phyloP scores from a whole-genome alignment of 2,329 filamentous ascomycete species.

The Exophiala viscosa region DNA sequence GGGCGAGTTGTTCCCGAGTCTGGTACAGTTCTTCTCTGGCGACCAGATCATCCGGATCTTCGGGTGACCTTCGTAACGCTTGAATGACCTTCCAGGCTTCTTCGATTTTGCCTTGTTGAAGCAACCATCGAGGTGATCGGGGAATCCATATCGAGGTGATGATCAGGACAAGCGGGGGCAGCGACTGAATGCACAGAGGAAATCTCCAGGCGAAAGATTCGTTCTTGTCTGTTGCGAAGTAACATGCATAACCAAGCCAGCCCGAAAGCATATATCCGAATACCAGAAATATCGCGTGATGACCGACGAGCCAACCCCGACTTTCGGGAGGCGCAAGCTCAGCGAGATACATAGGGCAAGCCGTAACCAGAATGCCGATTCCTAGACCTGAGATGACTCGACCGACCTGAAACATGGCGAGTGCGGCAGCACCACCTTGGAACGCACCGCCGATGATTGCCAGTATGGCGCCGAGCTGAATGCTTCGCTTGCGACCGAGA shows the following conservation, averaged over 20 bases:
- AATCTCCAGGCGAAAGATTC: slow-evolving; percentile 27
- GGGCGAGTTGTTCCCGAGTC: slow-evolving; percentile 23
- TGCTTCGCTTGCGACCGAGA: slow-evolving; percentile 37
- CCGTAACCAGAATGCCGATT: slow-evolving; percentile 22
- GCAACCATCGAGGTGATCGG: slow-evolving; percentile 21
- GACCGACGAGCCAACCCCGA: slow-evolving; percentile 24
- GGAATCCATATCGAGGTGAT: slow-evolving; percentile 20
- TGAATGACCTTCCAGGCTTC: slow-evolving; percentile 32
- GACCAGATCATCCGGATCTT: slow-evolving; percentile 37
- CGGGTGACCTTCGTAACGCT: slow-evolving; percentile 41
- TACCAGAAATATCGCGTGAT: slow-evolving; percentile 25
- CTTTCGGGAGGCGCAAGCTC: slow-evolving; percentile 21
- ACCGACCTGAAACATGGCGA: slow-evolving; percentile 25
- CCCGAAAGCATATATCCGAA: slow-evolving; percentile 24
- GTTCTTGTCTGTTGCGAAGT: slow-evolving; percentile 20
- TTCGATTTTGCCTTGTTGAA: slow-evolving; percentile 35
- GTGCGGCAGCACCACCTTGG: slow-evolving; percentile 20
- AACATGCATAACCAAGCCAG: slow-evolving; percentile 25
- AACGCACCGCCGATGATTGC: slow-evolving; percentile 23
- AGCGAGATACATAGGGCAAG: slow-evolving; percentile 22
- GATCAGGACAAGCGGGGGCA: slow-evolving; percentile 18
- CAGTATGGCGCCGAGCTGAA: slow-evolving; percentile 31
- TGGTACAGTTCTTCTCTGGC: slow-evolving; percentile 43
- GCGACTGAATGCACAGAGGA: slow-evolving; percentile 19
- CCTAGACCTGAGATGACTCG: slow-evolving; percentile 24